Percentiles rank a stretch among this genome's conserved stretches.
These are phyloP conservation scores for Mycena sanguinolenta DNA, from an alignment of 768 basidiomycete species.

Conservation along the genomic window DNA sequence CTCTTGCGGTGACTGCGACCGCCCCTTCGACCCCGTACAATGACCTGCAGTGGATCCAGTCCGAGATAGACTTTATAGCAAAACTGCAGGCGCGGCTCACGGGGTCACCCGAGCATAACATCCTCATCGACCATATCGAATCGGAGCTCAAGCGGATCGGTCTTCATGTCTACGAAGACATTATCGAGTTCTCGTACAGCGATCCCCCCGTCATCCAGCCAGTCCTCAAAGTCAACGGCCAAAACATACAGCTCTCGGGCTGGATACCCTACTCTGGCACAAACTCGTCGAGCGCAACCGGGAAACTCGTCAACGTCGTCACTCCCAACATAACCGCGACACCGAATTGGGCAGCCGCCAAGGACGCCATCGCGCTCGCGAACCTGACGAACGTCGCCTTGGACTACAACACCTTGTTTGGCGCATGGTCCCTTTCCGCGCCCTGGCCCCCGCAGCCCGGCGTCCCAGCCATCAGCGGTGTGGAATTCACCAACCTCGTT, in stretches of 20 bases:
- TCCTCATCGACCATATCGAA: constrained; percentile 1
- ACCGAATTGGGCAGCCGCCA: background rate
- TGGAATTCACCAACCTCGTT: background rate
- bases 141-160: background rate
- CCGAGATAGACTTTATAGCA: background rate
- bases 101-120: constrained; percentile 1
- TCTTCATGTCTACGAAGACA: background rate
- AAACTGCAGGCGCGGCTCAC: constrained; percentile 1
- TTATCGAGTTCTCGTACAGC: background rate
- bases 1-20: too few relatives aligned
- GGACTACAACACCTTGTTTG: background rate
- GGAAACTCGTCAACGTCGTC: background rate
- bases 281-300: background rate
- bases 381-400: background rate
- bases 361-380: background rate
- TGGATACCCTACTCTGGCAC: constrained; percentile 2
- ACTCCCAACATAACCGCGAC: background rate
- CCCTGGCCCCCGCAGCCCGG: background rate
- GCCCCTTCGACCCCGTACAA: too few relatives aligned
- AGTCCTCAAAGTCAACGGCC: constrained; percentile 1
- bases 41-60: too few relatives aligned
- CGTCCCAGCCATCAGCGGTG: constrained; percentile 4
- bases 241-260: background rate
- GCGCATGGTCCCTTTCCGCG: background rate
- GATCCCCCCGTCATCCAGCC: background rate